These are phyloP conservation scores for Exophiala viscosa DNA, from an alignment of 2,329 filamentous ascomycete genomes.

Conservation along the genomic window DNA sequence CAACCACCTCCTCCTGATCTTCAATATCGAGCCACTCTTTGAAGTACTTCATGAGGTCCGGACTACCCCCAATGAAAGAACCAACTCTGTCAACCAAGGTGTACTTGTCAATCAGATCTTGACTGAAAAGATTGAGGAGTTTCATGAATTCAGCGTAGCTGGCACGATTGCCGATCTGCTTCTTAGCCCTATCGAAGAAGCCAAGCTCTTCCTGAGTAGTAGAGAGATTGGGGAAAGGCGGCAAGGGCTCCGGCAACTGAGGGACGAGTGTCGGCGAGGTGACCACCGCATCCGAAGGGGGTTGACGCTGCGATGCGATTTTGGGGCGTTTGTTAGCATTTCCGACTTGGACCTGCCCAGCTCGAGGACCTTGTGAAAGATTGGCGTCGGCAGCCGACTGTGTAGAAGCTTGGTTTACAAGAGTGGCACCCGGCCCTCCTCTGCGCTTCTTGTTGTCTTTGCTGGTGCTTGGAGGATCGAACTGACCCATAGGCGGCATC, in stretches of 20 bases:
- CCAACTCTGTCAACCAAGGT: slow-evolving; percentile 78
- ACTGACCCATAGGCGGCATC: slow-evolving; percentile 92
- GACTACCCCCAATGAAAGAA: slow-evolving; percentile 80
- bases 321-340: slow-evolving; percentile 46
- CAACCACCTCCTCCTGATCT: slow-evolving; percentile 70
- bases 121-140: slow-evolving; percentile 90
- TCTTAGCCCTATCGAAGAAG: slow-evolving; percentile 96
- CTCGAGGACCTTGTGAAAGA: slow-evolving; percentile 34
- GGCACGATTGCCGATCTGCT: slow-evolving; percentile 87
- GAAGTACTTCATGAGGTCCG: slow-evolving; percentile 85
- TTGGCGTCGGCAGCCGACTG: slow-evolving; percentile 35
- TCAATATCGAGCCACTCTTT: slow-evolving; percentile 78
- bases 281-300: slow-evolving; percentile 55
- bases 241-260: slow-evolving; percentile 79
- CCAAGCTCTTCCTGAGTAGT: slow-evolving; percentile 79
- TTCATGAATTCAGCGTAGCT: slow-evolving; percentile 95
- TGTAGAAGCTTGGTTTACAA: slow-evolving; percentile 27
- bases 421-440: slow-evolving; percentile 48
- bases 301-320: slow-evolving; percentile 19
- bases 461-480: slow-evolving; percentile 75
- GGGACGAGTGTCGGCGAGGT: slow-evolving; percentile 81
- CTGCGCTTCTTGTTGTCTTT: slow-evolving; percentile 90
- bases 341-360: slow-evolving; percentile 37
- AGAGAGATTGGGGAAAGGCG: slow-evolving; percentile 68
- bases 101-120: slow-evolving; percentile 84